Conservation (phyloP, 208 protist species). For the Trypanosoma melophagium region DNA sequence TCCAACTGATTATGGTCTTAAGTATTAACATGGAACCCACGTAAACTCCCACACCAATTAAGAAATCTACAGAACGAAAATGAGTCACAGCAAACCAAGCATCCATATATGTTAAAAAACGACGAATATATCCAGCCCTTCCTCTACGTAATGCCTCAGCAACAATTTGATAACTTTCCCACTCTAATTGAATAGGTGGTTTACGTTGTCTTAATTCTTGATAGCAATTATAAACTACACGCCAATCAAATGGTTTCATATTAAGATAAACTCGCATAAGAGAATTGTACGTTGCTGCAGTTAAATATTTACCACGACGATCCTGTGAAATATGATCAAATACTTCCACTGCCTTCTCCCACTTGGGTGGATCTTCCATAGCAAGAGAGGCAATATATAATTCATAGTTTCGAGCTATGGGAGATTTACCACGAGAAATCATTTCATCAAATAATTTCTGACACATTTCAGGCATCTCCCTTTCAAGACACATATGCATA, state of each 20-base stretch:
- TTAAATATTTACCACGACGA: slow-evolving; percentile 36
- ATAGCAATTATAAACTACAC: slow-evolving; percentile 90
- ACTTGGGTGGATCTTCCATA: slow-evolving; percentile 71
- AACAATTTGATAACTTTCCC: slow-evolving; percentile 81
- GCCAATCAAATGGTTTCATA: slow-evolving; percentile 89
- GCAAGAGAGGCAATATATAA: slow-evolving; percentile 73
- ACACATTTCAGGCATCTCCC: slow-evolving; percentile 55
- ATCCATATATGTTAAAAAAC: slow-evolving; percentile 72
- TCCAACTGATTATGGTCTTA: slow-evolving; percentile 45
- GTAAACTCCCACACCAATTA: slow-evolving; percentile 50
- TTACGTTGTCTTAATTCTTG: slow-evolving; percentile 67
- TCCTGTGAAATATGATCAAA: slow-evolving; percentile 80
- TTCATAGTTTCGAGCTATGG: slow-evolving; percentile 65
- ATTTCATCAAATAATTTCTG: slow-evolving; percentile 77
- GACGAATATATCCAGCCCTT: slow-evolving; percentile 57
- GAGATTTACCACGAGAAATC: slow-evolving; percentile 54
- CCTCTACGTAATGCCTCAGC: slow-evolving; percentile 65
- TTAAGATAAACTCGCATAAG: slow-evolving; percentile 88
- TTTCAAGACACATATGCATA: slow-evolving; percentile 80
- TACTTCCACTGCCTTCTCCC: slow-evolving; percentile 71
- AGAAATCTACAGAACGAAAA: slow-evolving; percentile 55
- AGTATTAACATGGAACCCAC: slow-evolving; percentile 50
- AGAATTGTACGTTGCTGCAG: slow-evolving; percentile 79
- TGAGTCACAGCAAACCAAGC: slow-evolving; percentile 79
- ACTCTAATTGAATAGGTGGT: slow-evolving; percentile 70